Conservation (phyloP, 345 rosid genomes). For the Bruguiera gymnorhiza region DNA sequence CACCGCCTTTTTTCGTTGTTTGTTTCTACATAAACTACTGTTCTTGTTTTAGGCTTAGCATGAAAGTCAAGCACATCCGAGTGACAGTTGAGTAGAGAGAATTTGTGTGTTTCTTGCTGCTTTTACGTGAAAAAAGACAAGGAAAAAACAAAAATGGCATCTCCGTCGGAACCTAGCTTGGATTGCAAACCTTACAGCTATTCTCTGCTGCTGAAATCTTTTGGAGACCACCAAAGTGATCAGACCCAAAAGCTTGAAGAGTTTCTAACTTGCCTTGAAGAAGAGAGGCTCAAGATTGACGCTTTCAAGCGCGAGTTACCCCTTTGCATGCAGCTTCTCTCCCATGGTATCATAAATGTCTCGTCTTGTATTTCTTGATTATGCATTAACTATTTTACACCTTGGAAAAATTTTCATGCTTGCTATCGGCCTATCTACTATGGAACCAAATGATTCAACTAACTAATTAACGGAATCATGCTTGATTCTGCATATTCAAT, state of each 20-base stretch:
- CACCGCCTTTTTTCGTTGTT: constrained; percentile 34
- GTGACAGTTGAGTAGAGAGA: constrained; percentile 16
- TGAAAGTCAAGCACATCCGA: constrained; percentile 17
- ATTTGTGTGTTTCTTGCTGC: neutral
- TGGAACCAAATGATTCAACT: no score
- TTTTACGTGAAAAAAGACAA: neutral
- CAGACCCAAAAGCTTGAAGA: constrained; percentile 86
- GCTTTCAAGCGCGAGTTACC: constrained; percentile 99
- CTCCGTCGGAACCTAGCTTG: constrained; percentile 71
- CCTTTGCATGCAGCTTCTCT: constrained; percentile 99
- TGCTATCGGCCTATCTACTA: no score
- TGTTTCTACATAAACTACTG: constrained; percentile 27
- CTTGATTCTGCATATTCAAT: no score
- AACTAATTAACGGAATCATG: no score
- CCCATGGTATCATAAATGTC: constrained; percentile 50
- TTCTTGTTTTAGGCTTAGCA: constrained; percentile 20
- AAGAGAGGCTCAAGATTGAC: constrained; percentile 92
- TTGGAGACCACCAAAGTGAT: constrained; percentile 61
- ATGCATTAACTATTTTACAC: no score
- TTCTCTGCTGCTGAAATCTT: constrained; percentile 83
- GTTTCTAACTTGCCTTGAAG: constrained; percentile 74
- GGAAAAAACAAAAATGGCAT: constrained; percentile 42
- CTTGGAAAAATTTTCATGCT: no score
- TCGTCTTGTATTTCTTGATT: no score
- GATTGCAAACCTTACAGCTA: constrained; percentile 86